Percentiles rank a stretch among this genome's conserved stretches.
Conservation (phyloP, 2,329 filamentous ascomycete species). For the Ophiostoma quercus region DNA sequence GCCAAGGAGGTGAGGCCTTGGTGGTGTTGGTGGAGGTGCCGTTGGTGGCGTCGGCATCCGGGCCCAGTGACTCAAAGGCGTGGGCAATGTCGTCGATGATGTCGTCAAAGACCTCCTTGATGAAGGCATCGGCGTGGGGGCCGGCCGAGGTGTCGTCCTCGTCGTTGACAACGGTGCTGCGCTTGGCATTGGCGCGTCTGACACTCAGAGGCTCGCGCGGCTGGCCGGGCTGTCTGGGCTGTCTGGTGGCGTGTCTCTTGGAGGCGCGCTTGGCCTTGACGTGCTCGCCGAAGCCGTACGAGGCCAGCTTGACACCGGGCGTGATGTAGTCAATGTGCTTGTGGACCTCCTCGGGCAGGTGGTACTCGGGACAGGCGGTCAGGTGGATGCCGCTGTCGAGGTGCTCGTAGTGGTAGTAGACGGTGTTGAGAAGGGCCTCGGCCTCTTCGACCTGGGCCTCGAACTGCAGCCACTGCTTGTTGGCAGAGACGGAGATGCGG, state of each 20-base stretch:
- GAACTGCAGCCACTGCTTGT: slow-evolving; percentile 32
- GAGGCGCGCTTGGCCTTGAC: slow-evolving; percentile 1
- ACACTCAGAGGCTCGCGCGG: not conserved
- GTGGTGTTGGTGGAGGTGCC: slow-evolving; percentile 11
- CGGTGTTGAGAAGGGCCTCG: slow-evolving; percentile 29
- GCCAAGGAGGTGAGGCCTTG: slow-evolving; percentile 3
- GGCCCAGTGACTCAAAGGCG: slow-evolving; percentile 42
- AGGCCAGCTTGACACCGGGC: slow-evolving; percentile 40
- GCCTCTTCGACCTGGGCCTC: slow-evolving; percentile 31
- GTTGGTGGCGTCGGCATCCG: slow-evolving; percentile 17
- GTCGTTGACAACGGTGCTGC: slow-evolving; percentile 30
- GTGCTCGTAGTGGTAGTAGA: slow-evolving; percentile 31
- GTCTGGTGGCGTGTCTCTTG: not conserved
- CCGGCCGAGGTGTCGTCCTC: slow-evolving; percentile 29
- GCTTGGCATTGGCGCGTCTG: not conserved
- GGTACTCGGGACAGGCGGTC: slow-evolving; percentile 32
- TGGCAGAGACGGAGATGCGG: slow-evolving; percentile 27
- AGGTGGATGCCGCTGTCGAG: slow-evolving; percentile 26
- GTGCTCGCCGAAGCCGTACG: slow-evolving; percentile 13
- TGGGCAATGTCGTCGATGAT: slow-evolving; percentile 49
- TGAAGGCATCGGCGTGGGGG: not conserved
- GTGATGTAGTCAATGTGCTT: slow-evolving; percentile 53
- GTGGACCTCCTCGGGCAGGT: slow-evolving; percentile 44
- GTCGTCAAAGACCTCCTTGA: slow-evolving; percentile 45
- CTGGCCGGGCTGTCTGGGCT: not conserved